Evolutionary conservation across 306 rosid species (phyloP).

Genomic region (Erythrophleum fordii): DNA sequence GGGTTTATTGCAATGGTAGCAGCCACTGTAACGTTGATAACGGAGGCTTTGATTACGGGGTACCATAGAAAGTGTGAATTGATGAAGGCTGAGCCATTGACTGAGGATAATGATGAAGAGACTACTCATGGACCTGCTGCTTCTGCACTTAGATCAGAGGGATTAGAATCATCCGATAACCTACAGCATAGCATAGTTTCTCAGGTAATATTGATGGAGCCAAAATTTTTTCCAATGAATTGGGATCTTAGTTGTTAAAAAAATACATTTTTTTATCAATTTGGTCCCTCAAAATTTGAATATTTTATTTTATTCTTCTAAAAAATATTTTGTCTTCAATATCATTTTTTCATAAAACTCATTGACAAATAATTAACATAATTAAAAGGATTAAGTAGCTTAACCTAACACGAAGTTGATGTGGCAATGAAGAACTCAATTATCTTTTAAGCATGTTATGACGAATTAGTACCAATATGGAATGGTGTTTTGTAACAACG

Average conservation of each 20-base stretch:
- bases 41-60: slow-evolving; percentile 64
- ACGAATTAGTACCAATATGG: too few species aligned
- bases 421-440: too few species aligned
- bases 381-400: too few species aligned
- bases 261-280: too few species aligned
- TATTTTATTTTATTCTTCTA: too few species aligned
- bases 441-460: too few species aligned
- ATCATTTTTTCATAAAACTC: too few species aligned
- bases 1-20: slow-evolving; percentile 72
- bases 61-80: slow-evolving; percentile 49
- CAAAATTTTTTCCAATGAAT: background rate
- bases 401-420: too few species aligned
- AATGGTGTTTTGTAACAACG: too few species aligned
- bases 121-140: background rate
- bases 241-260: too few species aligned
- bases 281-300: background rate
- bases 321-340: too few species aligned
- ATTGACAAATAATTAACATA: too few species aligned
- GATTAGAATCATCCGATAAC: slow-evolving; percentile 35
- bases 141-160: slow-evolving; percentile 5
- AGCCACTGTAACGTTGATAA: slow-evolving; percentile 58
- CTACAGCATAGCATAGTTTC: slow-evolving; percentile 40
- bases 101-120: slow-evolving; percentile 42
- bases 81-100: slow-evolving; percentile 41
- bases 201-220: slow-evolving; percentile 22